phyloP scores from a whole-genome alignment of 352 stramenopile genomes.

The Phytophthora citrophthora region DNA sequence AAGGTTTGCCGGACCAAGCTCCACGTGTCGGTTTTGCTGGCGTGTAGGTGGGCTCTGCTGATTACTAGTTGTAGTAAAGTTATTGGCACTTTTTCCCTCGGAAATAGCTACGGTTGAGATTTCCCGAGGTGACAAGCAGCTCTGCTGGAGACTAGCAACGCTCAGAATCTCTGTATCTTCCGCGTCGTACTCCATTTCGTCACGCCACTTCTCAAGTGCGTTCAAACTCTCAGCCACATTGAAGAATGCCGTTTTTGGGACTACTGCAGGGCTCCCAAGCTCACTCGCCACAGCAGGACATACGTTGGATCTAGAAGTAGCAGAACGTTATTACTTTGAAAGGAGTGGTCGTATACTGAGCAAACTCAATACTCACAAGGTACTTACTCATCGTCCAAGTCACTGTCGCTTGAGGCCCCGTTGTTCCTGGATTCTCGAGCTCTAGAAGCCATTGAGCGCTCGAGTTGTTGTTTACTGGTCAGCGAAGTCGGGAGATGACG shows the following conservation, averaged over 20 bases:
- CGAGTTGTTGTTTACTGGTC: slow-evolving; percentile 43
- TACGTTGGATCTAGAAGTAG: slow-evolving; percentile 12
- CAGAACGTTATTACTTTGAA: slow-evolving; percentile 4
- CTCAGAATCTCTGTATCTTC: slow-evolving; percentile 28
- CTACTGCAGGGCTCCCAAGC: slow-evolving; percentile 12
- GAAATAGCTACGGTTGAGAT: not conserved
- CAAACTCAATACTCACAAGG: slow-evolving; percentile 28
- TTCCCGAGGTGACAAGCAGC: slow-evolving; percentile 28
- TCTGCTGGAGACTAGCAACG: slow-evolving; percentile 32
- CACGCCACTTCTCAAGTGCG: slow-evolving; percentile 77
- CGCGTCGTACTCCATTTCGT: slow-evolving; percentile 61
- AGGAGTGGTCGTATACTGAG: not conserved
- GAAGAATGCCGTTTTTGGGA: slow-evolving; percentile 57
- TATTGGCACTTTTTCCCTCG: not conserved
- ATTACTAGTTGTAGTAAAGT: not conserved
- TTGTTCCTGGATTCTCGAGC: slow-evolving; percentile 11
- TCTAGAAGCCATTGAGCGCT: slow-evolving; percentile 37
- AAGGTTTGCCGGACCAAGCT: slow-evolving; percentile 47
- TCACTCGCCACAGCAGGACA: slow-evolving; percentile 9
- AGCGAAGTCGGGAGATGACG: slow-evolving; percentile 39
- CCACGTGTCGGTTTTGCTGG: slow-evolving; percentile 7
- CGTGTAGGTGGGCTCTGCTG: slow-evolving; percentile 26
- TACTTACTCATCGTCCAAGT: slow-evolving; percentile 67
- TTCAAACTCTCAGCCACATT: slow-evolving; percentile 76
- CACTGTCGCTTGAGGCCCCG: slow-evolving; percentile 46